A percentile compares a stretch with the other conserved stretches of the same genome.
phyloP scores from a whole-genome alignment of 2,329 filamentous ascomycete genomes.

The Thermochaetoides dissita region DNA sequence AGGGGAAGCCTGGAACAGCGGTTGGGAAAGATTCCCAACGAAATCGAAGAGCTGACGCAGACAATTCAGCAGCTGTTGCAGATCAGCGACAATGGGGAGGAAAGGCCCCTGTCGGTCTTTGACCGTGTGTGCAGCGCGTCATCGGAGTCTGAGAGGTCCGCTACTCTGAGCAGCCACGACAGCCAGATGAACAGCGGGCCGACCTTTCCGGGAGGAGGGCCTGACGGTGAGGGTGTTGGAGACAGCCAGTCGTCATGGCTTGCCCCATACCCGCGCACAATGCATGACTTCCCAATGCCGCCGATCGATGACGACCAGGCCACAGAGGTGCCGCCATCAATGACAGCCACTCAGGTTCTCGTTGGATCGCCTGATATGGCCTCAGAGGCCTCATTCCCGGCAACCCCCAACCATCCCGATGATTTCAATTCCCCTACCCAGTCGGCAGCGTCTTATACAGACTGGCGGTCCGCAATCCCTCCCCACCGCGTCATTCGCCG shows the following conservation, averaged over 20 bases:
- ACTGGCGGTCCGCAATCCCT: slow-evolving; percentile 16
- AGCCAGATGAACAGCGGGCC: slow-evolving; percentile 15
- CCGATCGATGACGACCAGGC: slow-evolving; percentile 19
- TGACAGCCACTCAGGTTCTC: slow-evolving; percentile 6
- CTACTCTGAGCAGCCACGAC: slow-evolving; percentile 23
- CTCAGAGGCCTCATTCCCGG: no score
- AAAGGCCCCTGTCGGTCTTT: slow-evolving; percentile 32
- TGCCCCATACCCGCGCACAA: slow-evolving; percentile 20
- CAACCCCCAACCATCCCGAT: background rate
- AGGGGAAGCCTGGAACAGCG: slow-evolving; percentile 22
- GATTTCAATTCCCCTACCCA: slow-evolving; percentile 1
- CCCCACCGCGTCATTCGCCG: slow-evolving; percentile 29
- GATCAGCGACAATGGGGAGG: slow-evolving; percentile 22
- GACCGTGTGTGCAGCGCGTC: slow-evolving; percentile 31
- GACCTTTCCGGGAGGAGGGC: slow-evolving; percentile 3
- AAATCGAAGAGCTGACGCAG: slow-evolving; percentile 30
- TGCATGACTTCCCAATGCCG: slow-evolving; percentile 14
- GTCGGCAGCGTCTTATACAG: slow-evolving; percentile 1
- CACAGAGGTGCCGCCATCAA: slow-evolving; percentile 16
- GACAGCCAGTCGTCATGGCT: slow-evolving; percentile 12
- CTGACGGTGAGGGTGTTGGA: no score
- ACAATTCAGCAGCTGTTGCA: slow-evolving; percentile 21
- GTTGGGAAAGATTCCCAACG: slow-evolving; percentile 24
- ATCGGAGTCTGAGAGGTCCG: slow-evolving; percentile 30
- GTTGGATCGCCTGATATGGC: slow-evolving; percentile 1